Conservation (phyloP, 352 stramenopile genomes). For the Phytophthora colocasiae region DNA sequence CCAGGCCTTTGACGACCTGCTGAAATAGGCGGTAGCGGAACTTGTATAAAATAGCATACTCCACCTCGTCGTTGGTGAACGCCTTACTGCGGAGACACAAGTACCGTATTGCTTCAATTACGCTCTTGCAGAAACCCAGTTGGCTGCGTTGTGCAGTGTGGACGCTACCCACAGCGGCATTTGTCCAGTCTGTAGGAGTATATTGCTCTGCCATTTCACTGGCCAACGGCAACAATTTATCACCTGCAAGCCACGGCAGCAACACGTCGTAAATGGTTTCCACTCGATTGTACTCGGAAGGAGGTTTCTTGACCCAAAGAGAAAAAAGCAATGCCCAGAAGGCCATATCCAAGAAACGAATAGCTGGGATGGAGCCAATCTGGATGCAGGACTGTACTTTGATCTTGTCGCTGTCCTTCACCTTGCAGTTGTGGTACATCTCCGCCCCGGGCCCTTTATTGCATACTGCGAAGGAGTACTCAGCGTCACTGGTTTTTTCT, state of each 20-base stretch:
- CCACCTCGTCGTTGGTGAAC: conserved; percentile 68
- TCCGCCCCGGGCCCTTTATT: conserved; percentile 89
- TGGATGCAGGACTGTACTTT: conserved; percentile 81
- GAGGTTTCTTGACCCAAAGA: conserved; percentile 83
- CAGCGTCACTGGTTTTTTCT: conserved; percentile 65
- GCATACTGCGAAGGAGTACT: conserved; percentile 87
- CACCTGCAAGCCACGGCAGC: conserved; percentile 84
- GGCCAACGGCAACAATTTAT: conserved; percentile 74
- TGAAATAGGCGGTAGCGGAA: conserved; percentile 74
- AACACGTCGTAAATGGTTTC: conserved; percentile 92
- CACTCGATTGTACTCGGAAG: conserved; percentile 88
- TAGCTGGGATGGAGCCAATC: conserved; percentile 61
- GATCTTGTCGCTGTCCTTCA: conserved; percentile 56
- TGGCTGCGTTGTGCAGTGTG: conserved; percentile 79
- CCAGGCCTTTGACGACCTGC: conserved; percentile 60
- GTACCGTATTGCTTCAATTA: conserved; percentile 80
- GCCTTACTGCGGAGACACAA: conserved; percentile 63
- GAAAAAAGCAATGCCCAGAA: conserved; percentile 89
- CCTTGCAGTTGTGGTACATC: conserved; percentile 76
- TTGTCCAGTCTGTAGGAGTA: conserved; percentile 37
- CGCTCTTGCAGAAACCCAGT: conserved; percentile 84
- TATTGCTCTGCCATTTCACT: conserved; percentile 37
- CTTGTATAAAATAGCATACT: conserved; percentile 75
- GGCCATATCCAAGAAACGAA: conserved; percentile 83
- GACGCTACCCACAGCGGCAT: conserved; percentile 37